Base-by-base conservation (phyloP, 352 stramenopile species). In the Phytophthora litchii region DNA sequence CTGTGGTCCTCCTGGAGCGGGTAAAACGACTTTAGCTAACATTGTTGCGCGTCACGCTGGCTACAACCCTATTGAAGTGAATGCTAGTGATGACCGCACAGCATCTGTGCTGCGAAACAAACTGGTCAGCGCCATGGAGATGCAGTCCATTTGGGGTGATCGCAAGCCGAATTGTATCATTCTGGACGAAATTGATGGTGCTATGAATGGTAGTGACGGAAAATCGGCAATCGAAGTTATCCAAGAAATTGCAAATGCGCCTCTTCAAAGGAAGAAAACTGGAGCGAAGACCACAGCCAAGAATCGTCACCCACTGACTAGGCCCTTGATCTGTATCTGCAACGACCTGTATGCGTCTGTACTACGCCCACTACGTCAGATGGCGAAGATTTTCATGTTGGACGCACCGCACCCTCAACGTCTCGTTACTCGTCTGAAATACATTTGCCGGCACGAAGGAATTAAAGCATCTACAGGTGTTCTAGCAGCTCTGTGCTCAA, bases 291-390 rank as follows among this genome's bases (percentile, higher is more conserved):
- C 56, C 19, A 23, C 42, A 11, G 44, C 41, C 13, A 76, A 64
- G 35, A 79, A 74, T 42, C 66, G 73, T 19, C 87, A 98, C 34
- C 81, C 93, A 5, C 67, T 98, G 34, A 97, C 74, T 45, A 85
- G 96, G 1, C 97, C 97, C 7, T 78, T 99, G 14, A 99, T 99
- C 58, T 98, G 97, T 64, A 99, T 99, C 72, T 99, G 97, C 76
- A 99, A 99, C 71, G 94, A 99, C 67, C 89, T 98, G 63, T 99
- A 98, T 71, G 95, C 95, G 11, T 96, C 96, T 1, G 89, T 96
- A 25, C 70, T 99, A 32, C 83, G 96, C 9, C 89, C 95, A n/a
- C 79, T 99, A 38, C 89, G 97, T 23, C 92, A 97, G 20, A 83
- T 97, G 13, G 88, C 93, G 19, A 94, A 92, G 55, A 92, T 98